Evolutionary conservation across 805 yeast genomes (phyloP).

Genomic region (Saccharomycopsis olivae): DNA sequence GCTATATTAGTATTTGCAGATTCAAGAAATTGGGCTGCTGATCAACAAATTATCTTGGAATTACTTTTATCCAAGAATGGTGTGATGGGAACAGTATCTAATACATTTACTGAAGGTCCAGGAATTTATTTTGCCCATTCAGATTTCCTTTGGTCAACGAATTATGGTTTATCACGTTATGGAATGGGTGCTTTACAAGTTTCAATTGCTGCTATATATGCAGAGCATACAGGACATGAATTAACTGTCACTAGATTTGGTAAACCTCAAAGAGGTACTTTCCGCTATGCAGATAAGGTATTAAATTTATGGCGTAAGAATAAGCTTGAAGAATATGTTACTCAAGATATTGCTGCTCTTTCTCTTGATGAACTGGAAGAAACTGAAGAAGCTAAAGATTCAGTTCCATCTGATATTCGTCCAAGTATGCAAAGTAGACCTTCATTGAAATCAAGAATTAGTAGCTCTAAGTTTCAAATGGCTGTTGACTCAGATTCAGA

Average conservation of each 20-base stretch:
- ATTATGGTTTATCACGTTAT: conserved; percentile 69
- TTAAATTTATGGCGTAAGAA: conserved; percentile 70
- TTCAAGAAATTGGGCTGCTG: conserved; percentile 88
- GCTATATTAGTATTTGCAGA: conserved; percentile 87
- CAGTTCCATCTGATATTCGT: conserved; percentile 1
- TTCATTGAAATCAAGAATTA: conserved; percentile 10
- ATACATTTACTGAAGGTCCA: conserved; percentile 68
- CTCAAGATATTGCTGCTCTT: conserved; percentile 33
- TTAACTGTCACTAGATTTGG: conserved; percentile 77
- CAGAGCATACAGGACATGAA: conserved; percentile 77
- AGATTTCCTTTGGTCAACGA: conserved; percentile 90
- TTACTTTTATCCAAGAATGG: conserved; percentile 68
- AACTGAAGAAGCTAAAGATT: conserved; percentile 22
- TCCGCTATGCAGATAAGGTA: conserved; percentile 72
- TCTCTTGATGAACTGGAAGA: conserved; percentile 30
- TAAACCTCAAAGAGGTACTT: conserved; percentile 83
- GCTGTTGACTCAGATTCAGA: conserved; percentile 24
- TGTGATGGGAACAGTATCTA: conserved; percentile 71
- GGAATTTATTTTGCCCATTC: conserved; percentile 82
- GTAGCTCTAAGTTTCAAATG: conserved; percentile 18
- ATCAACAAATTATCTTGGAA: conserved; percentile 81
- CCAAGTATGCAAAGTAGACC: conserved; percentile 13
- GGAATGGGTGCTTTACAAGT: conserved; percentile 95
- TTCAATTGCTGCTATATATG: conserved; percentile 73
- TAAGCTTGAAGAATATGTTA: conserved; percentile 63